Percentiles rank a stretch among this genome's conserved stretches.
Evolutionary conservation across 2,329 filamentous ascomycete species (phyloP).

Genomic region (Cordyceps cateniannulata): DNA sequence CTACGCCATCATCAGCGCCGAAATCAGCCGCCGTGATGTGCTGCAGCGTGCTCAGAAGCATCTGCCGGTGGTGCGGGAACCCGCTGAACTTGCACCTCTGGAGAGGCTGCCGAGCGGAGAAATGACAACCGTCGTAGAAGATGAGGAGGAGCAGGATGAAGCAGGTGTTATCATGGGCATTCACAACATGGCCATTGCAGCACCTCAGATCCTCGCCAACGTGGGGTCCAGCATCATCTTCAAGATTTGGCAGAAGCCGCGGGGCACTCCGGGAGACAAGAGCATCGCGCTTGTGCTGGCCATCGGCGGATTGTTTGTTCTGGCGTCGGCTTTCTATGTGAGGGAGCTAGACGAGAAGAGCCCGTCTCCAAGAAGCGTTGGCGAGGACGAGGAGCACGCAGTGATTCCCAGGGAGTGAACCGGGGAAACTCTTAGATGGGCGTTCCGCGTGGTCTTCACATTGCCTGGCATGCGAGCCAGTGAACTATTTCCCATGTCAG

Average conservation of each 20-base stretch:
- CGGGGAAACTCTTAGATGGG: neutral
- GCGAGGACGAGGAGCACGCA: conserved; percentile 36
- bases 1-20: conserved; percentile 88
- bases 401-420: conserved; percentile 19
- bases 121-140: conserved; percentile 23
- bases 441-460: neutral
- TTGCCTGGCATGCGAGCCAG: neutral
- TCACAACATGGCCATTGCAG: conserved; percentile 90
- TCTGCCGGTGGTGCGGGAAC: conserved; percentile 10
- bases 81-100: neutral
- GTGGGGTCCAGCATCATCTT: conserved; percentile 81
- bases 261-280: conserved; percentile 76
- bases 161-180: conserved; percentile 89
- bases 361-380: conserved; percentile 30
- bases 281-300: conserved; percentile 83
- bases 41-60: conserved; percentile 34
- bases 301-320: conserved; percentile 71
- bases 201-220: conserved; percentile 87
- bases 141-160: conserved; percentile 61
- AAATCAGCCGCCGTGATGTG: conserved; percentile 78
- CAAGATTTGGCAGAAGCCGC: conserved; percentile 76
- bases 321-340: conserved; percentile 71
- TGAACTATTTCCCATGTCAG: neutral
- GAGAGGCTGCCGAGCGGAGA: neutral
- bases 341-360: conserved; percentile 58